These are phyloP conservation scores for Austroboletus novae-zelandiae DNA, from an alignment of 1,284 basidiomycete species.

Conservation along the genomic window DNA sequence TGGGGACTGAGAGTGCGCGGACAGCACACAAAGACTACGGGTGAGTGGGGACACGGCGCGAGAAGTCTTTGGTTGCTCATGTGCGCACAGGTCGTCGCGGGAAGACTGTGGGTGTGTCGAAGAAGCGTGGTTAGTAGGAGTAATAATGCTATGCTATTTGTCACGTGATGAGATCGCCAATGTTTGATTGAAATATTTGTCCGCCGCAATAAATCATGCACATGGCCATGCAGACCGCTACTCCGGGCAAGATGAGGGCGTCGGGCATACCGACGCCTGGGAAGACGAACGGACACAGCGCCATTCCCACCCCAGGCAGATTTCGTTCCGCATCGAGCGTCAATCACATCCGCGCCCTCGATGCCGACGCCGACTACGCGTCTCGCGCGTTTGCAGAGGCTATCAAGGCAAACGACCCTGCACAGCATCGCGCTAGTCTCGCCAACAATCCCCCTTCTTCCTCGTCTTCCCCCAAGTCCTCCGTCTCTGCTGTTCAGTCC, in stretches of 20 bases:
- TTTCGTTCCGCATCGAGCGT: constrained; percentile 62
- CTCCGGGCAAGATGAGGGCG: constrained; percentile 51
- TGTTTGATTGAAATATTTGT: not conserved
- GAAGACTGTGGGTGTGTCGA: constrained; percentile 91
- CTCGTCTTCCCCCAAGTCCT: constrained; percentile 46
- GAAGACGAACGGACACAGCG: constrained; percentile 36
- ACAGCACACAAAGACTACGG: constrained; percentile 99
- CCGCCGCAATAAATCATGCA: not conserved
- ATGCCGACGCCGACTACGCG: constrained; percentile 50
- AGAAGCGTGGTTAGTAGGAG: constrained; percentile 75
- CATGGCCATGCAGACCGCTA: constrained; percentile 36
- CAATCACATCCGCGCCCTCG: constrained; percentile 32
- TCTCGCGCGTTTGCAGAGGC: constrained; percentile 72
- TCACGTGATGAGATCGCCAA: constrained; percentile 23
- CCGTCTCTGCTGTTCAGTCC: constrained; percentile 29
- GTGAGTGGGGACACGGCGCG: constrained; percentile 42
- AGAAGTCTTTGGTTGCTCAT: constrained; percentile 1
- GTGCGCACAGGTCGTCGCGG: constrained; percentile 69
- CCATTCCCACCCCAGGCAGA: constrained; percentile 70
- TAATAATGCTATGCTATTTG: constrained; percentile 7
- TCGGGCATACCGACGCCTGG: constrained; percentile 63
- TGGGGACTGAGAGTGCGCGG: constrained; percentile 95
- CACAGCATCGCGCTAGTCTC: constrained; percentile 52
- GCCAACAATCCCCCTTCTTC: constrained; percentile 42
- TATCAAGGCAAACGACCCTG: constrained; percentile 74